Conservation (phyloP, 345 rosid genomes). For the sweet orange (Citrus sinensis) region DVS_A1.0 CM039164.1:24492501-24493000, state of each 20-base stretch:
- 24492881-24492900: not conserved
- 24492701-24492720: not conserved
- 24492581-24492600: conserved; percentile 4
- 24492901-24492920: no score
- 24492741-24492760: not conserved
- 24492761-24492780: not conserved
- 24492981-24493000: no score
- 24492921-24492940: no score
- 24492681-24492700: not conserved
- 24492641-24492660: not conserved
- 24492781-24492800: not conserved
- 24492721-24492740: no score
- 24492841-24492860: no score
- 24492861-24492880: no score
- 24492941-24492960: no score
- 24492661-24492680: not conserved
- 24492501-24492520: no score
- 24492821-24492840: no score
- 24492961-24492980: no score
- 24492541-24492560: not conserved
- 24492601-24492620: not conserved
- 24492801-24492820: not conserved
- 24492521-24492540: not conserved
- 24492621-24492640: not conserved
- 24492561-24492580: not conserved